A percentile compares a stretch with the other conserved stretches of the same genome.
These are phyloP conservation scores for Cladosporium halotolerans DNA, from an alignment of 2,329 filamentous ascomycete species.

Conservation along the genomic window DNA sequence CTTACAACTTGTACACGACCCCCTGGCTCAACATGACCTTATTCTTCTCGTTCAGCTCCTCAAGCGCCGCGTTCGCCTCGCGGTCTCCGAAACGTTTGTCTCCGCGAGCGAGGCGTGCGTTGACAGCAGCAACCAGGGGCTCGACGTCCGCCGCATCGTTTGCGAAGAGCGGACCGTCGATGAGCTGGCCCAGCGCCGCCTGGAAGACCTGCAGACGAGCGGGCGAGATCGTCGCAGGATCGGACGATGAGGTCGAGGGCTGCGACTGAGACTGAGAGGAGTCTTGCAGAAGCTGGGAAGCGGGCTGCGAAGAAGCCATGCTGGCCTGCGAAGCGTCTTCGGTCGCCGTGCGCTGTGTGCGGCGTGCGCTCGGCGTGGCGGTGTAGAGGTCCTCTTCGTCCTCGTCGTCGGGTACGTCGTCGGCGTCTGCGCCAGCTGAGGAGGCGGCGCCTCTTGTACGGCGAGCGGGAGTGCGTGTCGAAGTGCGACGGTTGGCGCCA, in stretches of 20 bases:
- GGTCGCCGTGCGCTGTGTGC: conserved; percentile 36
- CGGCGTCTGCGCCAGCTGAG: conserved; percentile 42
- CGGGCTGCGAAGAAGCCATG: conserved; percentile 72
- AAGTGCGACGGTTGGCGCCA: conserved; percentile 18
- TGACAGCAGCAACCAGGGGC: conserved; percentile 71
- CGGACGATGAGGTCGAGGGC: background rate
- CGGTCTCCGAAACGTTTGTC: conserved; percentile 56
- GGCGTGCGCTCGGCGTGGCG: conserved; percentile 43
- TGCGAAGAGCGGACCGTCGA: conserved; percentile 75
- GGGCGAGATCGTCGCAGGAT: conserved; percentile 47
- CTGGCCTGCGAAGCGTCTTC: conserved; percentile 50
- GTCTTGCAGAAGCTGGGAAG: conserved; percentile 60
- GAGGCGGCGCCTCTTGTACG: conserved; percentile 27
- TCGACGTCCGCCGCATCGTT: conserved; percentile 76
- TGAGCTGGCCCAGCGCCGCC: conserved; percentile 71
- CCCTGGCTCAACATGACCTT: conserved; percentile 68
- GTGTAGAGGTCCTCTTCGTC: conserved; percentile 51
- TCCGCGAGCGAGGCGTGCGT: conserved; percentile 59
- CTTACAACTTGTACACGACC: conserved; percentile 45
- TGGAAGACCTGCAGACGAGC: conserved; percentile 70
- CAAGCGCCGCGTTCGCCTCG: conserved; percentile 72
- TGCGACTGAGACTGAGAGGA: conserved; percentile 45
- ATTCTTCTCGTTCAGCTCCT: conserved; percentile 74
- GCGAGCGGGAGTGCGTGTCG: conserved; percentile 21
- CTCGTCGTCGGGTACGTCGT: conserved; percentile 31